These are phyloP conservation scores for Gnaphalium uliginosum DNA, from an alignment of 129 eudicot species.

Conservation along the genomic window DNA sequence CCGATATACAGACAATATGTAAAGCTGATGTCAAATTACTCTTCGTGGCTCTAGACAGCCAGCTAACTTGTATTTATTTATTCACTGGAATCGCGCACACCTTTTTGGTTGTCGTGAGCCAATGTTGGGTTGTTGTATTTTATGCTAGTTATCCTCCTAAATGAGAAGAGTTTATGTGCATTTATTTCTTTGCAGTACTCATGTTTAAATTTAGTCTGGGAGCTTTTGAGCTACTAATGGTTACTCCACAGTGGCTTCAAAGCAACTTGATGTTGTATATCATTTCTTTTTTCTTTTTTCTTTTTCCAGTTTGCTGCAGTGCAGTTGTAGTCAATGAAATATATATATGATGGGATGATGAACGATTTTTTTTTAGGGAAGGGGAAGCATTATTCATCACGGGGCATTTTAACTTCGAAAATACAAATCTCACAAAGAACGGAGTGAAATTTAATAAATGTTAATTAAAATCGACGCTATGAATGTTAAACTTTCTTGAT, in stretches of 20 bases:
- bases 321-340: not conserved
- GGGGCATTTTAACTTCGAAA: too few species aligned
- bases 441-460: too few species aligned
- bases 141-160: not conserved
- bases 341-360: too few species aligned
- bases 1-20: not conserved
- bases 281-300: too few species aligned
- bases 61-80: not conserved
- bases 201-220: not conserved
- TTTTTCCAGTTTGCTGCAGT: not conserved
- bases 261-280: not conserved
- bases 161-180: slow-evolving; percentile 15
- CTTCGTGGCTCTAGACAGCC: not conserved
- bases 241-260: not conserved
- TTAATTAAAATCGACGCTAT: too few species aligned
- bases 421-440: too few species aligned
- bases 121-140: slow-evolving; percentile 13
- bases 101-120: not conserved
- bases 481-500: too few species aligned
- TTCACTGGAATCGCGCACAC: not conserved
- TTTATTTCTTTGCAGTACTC: not conserved
- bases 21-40: not conserved
- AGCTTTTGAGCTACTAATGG: not conserved
- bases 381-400: too few species aligned
- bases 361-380: too few species aligned